Percentiles rank a stretch among this genome's conserved stretches.
phyloP scores from a whole-genome alignment of 805 yeast species.

The Lipomyces kockii region DNA sequence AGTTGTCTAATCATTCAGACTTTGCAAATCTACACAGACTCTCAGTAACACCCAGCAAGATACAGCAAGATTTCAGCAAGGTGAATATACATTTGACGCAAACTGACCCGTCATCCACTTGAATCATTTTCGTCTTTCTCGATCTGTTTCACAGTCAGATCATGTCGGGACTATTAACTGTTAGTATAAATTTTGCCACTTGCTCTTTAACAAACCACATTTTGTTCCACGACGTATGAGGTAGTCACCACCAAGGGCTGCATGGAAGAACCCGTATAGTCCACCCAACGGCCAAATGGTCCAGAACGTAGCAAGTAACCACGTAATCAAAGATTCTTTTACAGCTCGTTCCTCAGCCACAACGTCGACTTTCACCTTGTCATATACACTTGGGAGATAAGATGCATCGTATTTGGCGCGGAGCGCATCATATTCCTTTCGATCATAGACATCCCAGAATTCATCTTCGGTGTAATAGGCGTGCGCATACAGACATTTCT shows the following conservation, averaged over 20 bases:
- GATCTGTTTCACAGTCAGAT: no score
- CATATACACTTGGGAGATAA: conserved; percentile 4
- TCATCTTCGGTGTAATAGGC: conserved; percentile 9
- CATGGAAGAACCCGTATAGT: conserved; percentile 3
- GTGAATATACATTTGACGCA: no score
- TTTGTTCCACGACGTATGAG: conserved; percentile 2
- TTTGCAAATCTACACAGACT: no score
- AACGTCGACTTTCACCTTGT: conserved; percentile 10
- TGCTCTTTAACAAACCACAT: no score
- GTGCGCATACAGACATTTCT: conserved; percentile 12
- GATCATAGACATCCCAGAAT: conserved; percentile 6
- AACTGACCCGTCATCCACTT: no score
- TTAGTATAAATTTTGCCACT: no score
- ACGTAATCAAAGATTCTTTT: neutral
- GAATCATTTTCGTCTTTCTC: no score
- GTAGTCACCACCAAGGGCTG: conserved; percentile 5
- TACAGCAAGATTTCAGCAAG: no score
- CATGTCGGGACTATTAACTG: no score
- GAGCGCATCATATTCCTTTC: conserved; percentile 5
- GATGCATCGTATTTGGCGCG: conserved; percentile 4
- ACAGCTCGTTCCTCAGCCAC: conserved; percentile 1
- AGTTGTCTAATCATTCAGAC: no score
- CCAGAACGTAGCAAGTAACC: conserved; percentile 1
- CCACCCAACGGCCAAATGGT: conserved; percentile 8
- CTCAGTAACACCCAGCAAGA: no score